Evolutionary conservation across 23 red algal genomes (phyloP).

Genomic region (Gracilariopsis chorda): DNA sequence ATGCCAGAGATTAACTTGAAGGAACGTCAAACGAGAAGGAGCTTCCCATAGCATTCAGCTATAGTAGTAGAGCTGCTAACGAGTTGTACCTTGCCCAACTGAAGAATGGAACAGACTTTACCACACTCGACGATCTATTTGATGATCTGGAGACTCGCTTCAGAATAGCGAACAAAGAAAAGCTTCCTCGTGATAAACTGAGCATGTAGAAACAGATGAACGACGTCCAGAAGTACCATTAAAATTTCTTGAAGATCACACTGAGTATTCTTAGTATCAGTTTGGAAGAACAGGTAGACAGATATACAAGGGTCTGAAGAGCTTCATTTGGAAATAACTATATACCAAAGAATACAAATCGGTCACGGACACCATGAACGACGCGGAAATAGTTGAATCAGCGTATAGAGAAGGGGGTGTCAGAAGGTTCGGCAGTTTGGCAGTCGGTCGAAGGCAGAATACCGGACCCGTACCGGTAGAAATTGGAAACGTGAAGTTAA

Average conservation of each 20-base stretch:
- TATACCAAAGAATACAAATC: conserved; percentile 7
- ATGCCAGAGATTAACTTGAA: not conserved
- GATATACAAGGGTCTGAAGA: conserved; percentile 7
- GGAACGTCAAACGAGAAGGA: not conserved
- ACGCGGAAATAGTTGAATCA: not conserved
- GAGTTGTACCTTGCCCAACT: conserved; percentile 14
- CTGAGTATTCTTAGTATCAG: conserved; percentile 1
- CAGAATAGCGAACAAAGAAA: conserved; percentile 6
- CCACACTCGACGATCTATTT: not conserved
- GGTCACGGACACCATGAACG: not conserved
- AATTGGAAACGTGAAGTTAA: conserved; percentile 9
- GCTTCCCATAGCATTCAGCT: not conserved
- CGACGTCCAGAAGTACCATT: not conserved
- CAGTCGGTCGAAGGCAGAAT: not conserved
- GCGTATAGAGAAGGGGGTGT: not conserved
- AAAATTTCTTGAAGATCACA: not conserved
- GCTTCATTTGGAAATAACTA: not conserved
- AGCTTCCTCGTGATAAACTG: not conserved
- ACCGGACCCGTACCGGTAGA: not conserved
- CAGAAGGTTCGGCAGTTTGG: not conserved
- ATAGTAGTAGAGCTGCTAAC: not conserved
- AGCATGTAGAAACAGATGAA: conserved; percentile 9
- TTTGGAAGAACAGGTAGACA: not conserved
- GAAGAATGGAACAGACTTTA: not conserved
- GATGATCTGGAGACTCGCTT: not conserved